A percentile compares a stretch with the other conserved stretches of the same genome.
Conservation (phyloP, 352 stramenopile species). For the Detonula confervacea region DNA sequence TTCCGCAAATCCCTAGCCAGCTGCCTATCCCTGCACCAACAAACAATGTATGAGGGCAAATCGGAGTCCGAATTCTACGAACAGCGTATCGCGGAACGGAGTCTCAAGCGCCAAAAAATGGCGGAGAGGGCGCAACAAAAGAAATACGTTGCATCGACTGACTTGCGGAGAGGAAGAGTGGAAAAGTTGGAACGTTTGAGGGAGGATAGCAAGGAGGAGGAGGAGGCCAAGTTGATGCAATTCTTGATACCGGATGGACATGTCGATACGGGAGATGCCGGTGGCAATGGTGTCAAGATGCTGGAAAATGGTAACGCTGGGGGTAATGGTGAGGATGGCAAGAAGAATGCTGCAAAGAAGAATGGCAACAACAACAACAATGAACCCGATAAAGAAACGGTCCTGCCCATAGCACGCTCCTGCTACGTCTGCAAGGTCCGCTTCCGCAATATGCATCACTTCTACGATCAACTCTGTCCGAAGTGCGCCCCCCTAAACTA, state of each 20-base stretch:
- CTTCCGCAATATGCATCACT: slow-evolving; percentile 90
- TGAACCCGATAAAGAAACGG: slow-evolving; percentile 29
- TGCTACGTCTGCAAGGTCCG: slow-evolving; percentile 95
- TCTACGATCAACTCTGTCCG: slow-evolving; percentile 95
- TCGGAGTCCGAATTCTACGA: slow-evolving; percentile 64
- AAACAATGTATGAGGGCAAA: slow-evolving; percentile 76
- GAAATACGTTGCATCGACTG: slow-evolving; percentile 92
- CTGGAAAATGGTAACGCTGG: slow-evolving; percentile 51
- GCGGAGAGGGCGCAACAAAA: slow-evolving; percentile 81
- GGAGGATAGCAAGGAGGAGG: slow-evolving; percentile 87
- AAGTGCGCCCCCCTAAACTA: slow-evolving; percentile 92
- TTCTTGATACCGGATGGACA: slow-evolving; percentile 92
- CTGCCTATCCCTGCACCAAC: slow-evolving; percentile 73
- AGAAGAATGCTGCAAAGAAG: slow-evolving; percentile 12
- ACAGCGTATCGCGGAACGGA: slow-evolving; percentile 55
- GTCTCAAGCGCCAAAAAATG: slow-evolving; percentile 80
- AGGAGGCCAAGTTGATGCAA: slow-evolving; percentile 76
- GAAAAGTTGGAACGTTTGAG: slow-evolving; percentile 91
- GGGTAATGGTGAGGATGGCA: slow-evolving; percentile 9
- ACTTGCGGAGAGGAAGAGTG: slow-evolving; percentile 90
- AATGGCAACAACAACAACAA: slow-evolving; percentile 10
- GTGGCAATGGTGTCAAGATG: slow-evolving; percentile 37
- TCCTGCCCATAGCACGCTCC: slow-evolving; percentile 89
- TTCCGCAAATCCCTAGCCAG: slow-evolving; percentile 76
- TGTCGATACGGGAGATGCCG: slow-evolving; percentile 58